phyloP scores from a whole-genome alignment of 208 protist genomes.

The Tritrichomonas foetus region DNA sequence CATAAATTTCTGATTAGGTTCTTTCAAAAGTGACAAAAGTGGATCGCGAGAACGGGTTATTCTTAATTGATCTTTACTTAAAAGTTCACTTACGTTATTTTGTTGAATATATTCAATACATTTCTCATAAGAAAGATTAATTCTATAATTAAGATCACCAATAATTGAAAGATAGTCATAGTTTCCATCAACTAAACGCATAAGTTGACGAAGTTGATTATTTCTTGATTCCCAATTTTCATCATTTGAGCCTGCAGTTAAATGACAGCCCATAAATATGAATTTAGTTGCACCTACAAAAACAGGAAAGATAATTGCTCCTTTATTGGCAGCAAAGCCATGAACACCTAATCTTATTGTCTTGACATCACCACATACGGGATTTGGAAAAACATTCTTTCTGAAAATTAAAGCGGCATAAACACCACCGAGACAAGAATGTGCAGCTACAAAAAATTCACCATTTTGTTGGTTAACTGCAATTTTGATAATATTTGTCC shows the following conservation, averaged over 20 bases:
- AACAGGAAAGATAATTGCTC: neutral
- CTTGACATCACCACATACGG: neutral
- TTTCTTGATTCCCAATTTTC: neutral
- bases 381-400: neutral
- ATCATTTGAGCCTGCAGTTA: slow-evolving; percentile 35
- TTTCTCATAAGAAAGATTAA: neutral
- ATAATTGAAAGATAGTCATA: neutral
- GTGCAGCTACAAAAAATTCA: neutral
- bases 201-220: neutral
- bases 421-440: neutral
- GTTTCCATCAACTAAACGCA: neutral
- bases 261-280: neutral
- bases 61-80: neutral
- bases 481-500: neutral
- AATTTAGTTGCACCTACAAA: neutral
- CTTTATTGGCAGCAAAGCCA: slow-evolving; percentile 30
- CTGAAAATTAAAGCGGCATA: neutral
- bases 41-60: neutral
- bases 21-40: slow-evolving; percentile 46
- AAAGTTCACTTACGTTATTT: neutral
- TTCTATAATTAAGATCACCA: slow-evolving; percentile 17
- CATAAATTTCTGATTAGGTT: slow-evolving; percentile 48
- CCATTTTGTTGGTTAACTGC: neutral
- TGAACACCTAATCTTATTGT: neutral
- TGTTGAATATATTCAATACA: neutral